Conservation (phyloP, 371 early-diverging fungal species). For the Phascolomyces articulosus region DNA sequence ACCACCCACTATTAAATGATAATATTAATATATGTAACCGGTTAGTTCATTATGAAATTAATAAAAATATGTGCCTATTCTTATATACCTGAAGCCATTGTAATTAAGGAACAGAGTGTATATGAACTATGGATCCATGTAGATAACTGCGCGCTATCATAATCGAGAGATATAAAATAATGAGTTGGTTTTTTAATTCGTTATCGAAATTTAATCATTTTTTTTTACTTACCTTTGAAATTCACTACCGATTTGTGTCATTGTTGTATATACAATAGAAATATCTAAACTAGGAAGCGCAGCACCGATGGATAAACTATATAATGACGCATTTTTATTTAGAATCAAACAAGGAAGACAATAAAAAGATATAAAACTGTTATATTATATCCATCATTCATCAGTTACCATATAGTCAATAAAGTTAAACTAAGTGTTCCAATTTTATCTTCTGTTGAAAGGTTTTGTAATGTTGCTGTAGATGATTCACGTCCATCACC, state of each 20-base stretch:
- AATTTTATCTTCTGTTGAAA: not conserved
- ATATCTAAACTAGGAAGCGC: not conserved
- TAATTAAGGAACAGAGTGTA: conserved; percentile 3
- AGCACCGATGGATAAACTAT: not conserved
- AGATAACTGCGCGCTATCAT: not conserved
- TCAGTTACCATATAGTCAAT: conserved; percentile 64
- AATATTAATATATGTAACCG: not conserved
- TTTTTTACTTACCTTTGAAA: conserved; percentile 2
- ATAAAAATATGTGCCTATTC: not conserved
- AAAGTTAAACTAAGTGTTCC: not conserved
- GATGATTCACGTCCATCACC: not conserved
- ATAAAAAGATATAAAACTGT: not conserved
- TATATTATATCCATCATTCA: conserved; percentile 29
- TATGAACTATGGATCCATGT: conserved; percentile 9
- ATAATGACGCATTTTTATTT: too few species aligned
- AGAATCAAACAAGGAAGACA: not conserved
- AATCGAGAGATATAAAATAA: too few species aligned
- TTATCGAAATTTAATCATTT: too few species aligned
- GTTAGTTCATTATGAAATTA: too few species aligned
- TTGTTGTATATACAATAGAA: not conserved
- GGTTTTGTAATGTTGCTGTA: not conserved
- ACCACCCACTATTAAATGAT: conserved; percentile 46
- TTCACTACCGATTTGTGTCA: not conserved
- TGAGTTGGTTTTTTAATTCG: too few species aligned
- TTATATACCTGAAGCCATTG: conserved; percentile 49